Percentiles rank a stretch among this genome's conserved stretches.
These are phyloP conservation scores for Sarocladium oryzae DNA, from an alignment of 2,329 filamentous ascomycete species.

Conservation along the genomic window DNA sequence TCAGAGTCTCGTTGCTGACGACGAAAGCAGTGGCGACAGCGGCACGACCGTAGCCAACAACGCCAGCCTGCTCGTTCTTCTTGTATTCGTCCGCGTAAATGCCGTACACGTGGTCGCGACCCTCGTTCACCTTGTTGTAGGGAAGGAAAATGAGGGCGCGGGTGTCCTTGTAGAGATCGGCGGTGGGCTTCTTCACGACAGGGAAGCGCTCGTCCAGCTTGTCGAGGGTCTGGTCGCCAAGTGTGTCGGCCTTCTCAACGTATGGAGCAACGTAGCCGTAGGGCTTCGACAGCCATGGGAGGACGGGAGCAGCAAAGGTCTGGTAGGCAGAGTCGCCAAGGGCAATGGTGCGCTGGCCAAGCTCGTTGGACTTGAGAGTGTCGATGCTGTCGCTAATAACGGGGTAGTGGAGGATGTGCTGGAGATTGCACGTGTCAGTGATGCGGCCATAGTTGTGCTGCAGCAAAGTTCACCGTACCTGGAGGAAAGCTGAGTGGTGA, in stretches of 20 bases:
- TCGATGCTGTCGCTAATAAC: conserved; percentile 72
- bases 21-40: conserved; percentile 60
- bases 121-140: conserved; percentile 53
- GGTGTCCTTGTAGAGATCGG: conserved; percentile 60
- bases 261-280: conserved; percentile 82
- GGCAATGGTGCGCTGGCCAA: conserved; percentile 76
- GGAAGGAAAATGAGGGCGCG: conserved; percentile 57
- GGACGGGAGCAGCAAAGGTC: conserved; percentile 68
- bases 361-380: conserved; percentile 73
- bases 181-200: conserved; percentile 67
- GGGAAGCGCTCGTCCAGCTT: conserved; percentile 67
- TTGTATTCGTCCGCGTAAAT: conserved; percentile 54
- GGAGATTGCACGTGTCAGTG: conserved; percentile 8
- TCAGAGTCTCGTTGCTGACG: conserved; percentile 57
- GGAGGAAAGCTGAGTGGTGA: conserved; percentile 42
- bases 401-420: conserved; percentile 85
- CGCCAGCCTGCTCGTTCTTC: conserved; percentile 56
- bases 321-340: conserved; percentile 69
- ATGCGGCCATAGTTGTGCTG: too few species aligned
- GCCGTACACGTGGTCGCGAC: conserved; percentile 53
- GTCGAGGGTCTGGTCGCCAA: conserved; percentile 66
- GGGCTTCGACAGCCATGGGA: conserved; percentile 65
- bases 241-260: conserved; percentile 69
- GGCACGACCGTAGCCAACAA: conserved; percentile 65
- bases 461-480: too few species aligned